These are phyloP conservation scores for Fusarium sp. DNA, from an alignment of 2,329 filamentous ascomycete genomes.

Conservation along the genomic window DNA sequence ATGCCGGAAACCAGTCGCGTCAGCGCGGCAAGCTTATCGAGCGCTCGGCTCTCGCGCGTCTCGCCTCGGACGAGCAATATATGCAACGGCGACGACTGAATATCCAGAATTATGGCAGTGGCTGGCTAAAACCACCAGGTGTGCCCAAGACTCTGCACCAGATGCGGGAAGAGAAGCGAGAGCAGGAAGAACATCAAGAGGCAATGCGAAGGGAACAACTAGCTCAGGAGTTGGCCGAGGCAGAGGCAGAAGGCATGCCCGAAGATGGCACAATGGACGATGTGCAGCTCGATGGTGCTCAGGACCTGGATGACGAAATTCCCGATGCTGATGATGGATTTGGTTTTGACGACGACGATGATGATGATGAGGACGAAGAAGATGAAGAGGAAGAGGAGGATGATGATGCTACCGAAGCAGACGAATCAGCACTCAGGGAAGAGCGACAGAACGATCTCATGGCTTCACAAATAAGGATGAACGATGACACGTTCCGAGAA, in stretches of 20 bases:
- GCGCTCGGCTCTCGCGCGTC: slow-evolving; percentile 73
- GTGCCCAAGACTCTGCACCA: slow-evolving; percentile 91
- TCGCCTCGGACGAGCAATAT: slow-evolving; percentile 81
- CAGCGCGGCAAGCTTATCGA: slow-evolving; percentile 62
- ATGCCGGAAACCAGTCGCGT: slow-evolving; percentile 51
- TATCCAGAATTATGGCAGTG: slow-evolving; percentile 86
- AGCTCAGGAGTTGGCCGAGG: slow-evolving; percentile 80
- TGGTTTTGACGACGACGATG: slow-evolving; percentile 60
- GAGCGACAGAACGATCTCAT: slow-evolving; percentile 63
- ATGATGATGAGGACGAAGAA: slow-evolving; percentile 59
- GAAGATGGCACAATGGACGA: slow-evolving; percentile 65
- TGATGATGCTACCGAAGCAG: slow-evolving; percentile 56
- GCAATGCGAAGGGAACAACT: slow-evolving; percentile 77
- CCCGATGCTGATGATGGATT: slow-evolving; percentile 73
- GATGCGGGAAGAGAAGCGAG: slow-evolving; percentile 87
- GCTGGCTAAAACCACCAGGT: slow-evolving; percentile 92
- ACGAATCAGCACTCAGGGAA: slow-evolving; percentile 55
- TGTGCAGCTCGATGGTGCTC: slow-evolving; percentile 66
- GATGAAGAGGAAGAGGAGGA: slow-evolving; percentile 57
- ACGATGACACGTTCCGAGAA: slow-evolving; percentile 72
- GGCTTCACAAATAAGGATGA: slow-evolving; percentile 64
- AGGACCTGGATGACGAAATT: slow-evolving; percentile 79
- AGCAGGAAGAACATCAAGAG: slow-evolving; percentile 87
- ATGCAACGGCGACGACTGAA: slow-evolving; percentile 82
- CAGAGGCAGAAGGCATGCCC: slow-evolving; percentile 61